phyloP scores from a whole-genome alignment of 371 early-diverging fungal genomes.

The Blastocladiella emersonii region DNA sequence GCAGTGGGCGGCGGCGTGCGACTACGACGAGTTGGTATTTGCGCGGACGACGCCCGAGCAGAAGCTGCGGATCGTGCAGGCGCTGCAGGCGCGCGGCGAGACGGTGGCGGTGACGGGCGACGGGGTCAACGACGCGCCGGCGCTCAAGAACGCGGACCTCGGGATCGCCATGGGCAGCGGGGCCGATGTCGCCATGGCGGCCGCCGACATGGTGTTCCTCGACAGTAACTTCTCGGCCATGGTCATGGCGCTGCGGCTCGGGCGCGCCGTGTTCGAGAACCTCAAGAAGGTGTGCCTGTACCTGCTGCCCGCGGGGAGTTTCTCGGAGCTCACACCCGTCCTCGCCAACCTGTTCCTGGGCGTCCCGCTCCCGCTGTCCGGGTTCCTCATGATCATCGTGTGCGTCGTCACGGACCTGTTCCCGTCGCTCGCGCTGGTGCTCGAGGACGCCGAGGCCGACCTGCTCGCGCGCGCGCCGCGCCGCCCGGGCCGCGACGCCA shows the following conservation, averaged over 20 bases:
- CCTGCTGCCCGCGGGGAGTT: constrained; percentile 53
- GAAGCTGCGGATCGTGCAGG: constrained; percentile 71
- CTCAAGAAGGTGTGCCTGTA: constrained; percentile 65
- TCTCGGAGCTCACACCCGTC: constrained; percentile 54
- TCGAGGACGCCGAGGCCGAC: constrained; percentile 46
- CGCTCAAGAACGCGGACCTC: constrained; percentile 58
- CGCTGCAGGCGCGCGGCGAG: constrained; percentile 52
- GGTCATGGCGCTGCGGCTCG: constrained; percentile 55
- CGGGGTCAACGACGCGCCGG: constrained; percentile 90
- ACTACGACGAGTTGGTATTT: constrained; percentile 69
- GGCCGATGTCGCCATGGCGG: constrained; percentile 65
- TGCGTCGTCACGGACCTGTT: constrained; percentile 33
- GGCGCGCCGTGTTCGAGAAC: constrained; percentile 70
- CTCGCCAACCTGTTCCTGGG: constrained; percentile 53
- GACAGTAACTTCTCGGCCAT: constrained; percentile 58
- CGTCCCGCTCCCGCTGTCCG: constrained; percentile 42
- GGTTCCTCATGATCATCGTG: constrained; percentile 48
- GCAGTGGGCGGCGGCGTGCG: neutral
- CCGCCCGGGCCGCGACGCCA: constrained; percentile 36
- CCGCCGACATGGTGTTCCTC: constrained; percentile 54
- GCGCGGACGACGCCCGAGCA: constrained; percentile 84
- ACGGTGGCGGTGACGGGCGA: constrained; percentile 91
- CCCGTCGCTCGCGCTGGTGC: constrained; percentile 47
- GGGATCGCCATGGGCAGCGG: constrained; percentile 65
- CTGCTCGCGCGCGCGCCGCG: constrained; percentile 45